phyloP scores from a whole-genome alignment of 192 early-diverging fungal species.

The Rhizophagus prolifer region DNA sequence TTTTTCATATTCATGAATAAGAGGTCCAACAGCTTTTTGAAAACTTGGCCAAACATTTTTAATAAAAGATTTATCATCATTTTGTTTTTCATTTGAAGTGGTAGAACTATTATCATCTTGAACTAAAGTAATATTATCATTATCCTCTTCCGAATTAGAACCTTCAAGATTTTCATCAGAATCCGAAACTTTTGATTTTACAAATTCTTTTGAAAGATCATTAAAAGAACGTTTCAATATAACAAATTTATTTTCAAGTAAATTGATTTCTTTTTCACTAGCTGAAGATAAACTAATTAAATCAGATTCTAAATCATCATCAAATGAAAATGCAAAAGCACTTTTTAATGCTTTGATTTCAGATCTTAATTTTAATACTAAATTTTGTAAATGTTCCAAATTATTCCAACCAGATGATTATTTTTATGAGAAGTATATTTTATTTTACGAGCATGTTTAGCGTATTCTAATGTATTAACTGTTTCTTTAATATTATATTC shows the following conservation, averaged over 20 bases:
- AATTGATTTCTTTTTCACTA: constrained; percentile 26
- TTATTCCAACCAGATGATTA: constrained; percentile 72
- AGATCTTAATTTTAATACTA: constrained; percentile 61
- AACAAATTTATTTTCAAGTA: constrained; percentile 48
- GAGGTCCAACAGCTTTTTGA: constrained; percentile 59
- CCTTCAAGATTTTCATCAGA: constrained; percentile 38
- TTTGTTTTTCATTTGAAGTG: not conserved
- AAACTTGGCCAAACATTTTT: constrained; percentile 13
- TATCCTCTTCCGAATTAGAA: not conserved
- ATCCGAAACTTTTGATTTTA: constrained; percentile 45
- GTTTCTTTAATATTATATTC: constrained; percentile 86
- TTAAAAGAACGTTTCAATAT: constrained; percentile 52
- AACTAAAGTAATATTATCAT: not conserved
- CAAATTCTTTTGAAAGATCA: constrained; percentile 54
- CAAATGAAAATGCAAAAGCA: too few relatives aligned
- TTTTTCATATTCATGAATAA: constrained; percentile 72
- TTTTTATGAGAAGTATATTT: constrained; percentile 73
- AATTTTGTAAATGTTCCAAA: constrained; percentile 60
- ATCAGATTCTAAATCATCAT: not conserved
- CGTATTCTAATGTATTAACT: constrained; percentile 94
- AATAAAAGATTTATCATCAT: not conserved
- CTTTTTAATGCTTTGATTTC: constrained; percentile 51
- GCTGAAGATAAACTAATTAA: constrained; percentile 31
- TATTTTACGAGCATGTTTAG: constrained; percentile 93
- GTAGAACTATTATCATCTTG: not conserved